Conservation (phyloP, 768 basidiomycete species). For the Leccinellum albellum region DNA sequence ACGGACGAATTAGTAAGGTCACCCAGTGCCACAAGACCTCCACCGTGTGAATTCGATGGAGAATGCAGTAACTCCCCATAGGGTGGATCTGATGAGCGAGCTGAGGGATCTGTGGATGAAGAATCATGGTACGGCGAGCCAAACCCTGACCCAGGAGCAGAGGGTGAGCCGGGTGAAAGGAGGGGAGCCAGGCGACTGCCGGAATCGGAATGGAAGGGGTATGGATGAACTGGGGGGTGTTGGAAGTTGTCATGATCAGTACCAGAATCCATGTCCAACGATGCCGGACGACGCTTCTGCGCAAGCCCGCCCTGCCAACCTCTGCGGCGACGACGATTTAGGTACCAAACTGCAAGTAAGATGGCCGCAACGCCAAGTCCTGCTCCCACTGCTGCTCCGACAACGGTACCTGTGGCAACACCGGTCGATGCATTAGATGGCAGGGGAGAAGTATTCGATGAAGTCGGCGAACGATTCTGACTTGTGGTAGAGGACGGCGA, state of each 20-base stretch:
- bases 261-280: conserved; percentile 35
- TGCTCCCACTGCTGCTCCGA: conserved; percentile 46
- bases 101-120: conserved; percentile 6
- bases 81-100: conserved; percentile 5
- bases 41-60: conserved; percentile 17
- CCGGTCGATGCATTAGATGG: conserved; percentile 21
- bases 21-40: conserved; percentile 17
- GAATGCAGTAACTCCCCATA: conserved; percentile 11
- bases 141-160: not conserved
- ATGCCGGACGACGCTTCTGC: conserved; percentile 30
- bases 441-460: conserved; percentile 15
- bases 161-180: not conserved
- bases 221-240: conserved; percentile 36
- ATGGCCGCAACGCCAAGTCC: conserved; percentile 51
- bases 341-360: conserved; percentile 50
- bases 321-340: conserved; percentile 30
- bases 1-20: conserved; percentile 22
- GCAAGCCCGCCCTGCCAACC: conserved; percentile 29
- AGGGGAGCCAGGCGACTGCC: conserved; percentile 15
- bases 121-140: conserved; percentile 3
- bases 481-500: conserved; percentile 54
- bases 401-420: conserved; percentile 44
- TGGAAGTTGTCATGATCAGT: conserved; percentile 18
- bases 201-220: conserved; percentile 27
- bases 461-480: conserved; percentile 22